Evolutionary conservation across 2,329 filamentous ascomycete genomes (phyloP).

Genomic region (Aspergillus pseudoglaucus): DNA sequence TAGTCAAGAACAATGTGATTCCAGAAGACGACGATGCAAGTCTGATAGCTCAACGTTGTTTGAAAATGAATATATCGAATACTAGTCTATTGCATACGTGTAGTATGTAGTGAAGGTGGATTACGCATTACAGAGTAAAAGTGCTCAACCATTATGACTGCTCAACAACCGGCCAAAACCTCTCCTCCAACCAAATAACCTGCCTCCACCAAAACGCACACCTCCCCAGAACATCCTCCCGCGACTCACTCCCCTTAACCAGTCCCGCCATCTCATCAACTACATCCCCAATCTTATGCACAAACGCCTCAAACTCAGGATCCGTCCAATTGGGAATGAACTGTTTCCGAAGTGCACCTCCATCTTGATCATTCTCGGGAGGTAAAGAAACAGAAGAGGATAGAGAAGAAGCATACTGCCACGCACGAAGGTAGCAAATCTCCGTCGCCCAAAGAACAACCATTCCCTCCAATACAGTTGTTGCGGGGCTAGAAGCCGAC

Average conservation of each 20-base stretch:
- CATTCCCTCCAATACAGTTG: slow-evolving; percentile 58
- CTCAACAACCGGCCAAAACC: slow-evolving; percentile 50
- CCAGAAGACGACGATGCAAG: too few relatives aligned
- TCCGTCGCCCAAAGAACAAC: slow-evolving; percentile 75
- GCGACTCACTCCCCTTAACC: slow-evolving; percentile 30
- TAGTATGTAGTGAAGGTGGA: too few relatives aligned
- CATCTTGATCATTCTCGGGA: slow-evolving; percentile 50
- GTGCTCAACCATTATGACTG: not conserved
- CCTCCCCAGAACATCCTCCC: slow-evolving; percentile 35
- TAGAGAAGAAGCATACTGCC: slow-evolving; percentile 38
- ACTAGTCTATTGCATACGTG: too few relatives aligned
- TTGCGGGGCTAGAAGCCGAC: slow-evolving; percentile 46
- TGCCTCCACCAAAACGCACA: slow-evolving; percentile 45
- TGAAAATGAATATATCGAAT: too few relatives aligned
- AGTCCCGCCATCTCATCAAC: slow-evolving; percentile 49
- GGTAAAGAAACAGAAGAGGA: not conserved
- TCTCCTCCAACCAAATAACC: slow-evolving; percentile 50
- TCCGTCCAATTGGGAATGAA: slow-evolving; percentile 67
- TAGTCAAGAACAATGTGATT: too few relatives aligned
- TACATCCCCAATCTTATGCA: slow-evolving; percentile 48
- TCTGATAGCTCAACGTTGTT: too few relatives aligned
- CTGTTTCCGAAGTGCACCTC: slow-evolving; percentile 56
- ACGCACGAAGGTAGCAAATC: slow-evolving; percentile 55
- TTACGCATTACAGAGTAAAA: too few relatives aligned
- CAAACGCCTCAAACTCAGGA: slow-evolving; percentile 54